Percentiles rank a stretch among this genome's conserved stretches.
Evolutionary conservation across 2,329 filamentous ascomycete species (phyloP).

Genomic region (Colletotrichum sp.): DNA sequence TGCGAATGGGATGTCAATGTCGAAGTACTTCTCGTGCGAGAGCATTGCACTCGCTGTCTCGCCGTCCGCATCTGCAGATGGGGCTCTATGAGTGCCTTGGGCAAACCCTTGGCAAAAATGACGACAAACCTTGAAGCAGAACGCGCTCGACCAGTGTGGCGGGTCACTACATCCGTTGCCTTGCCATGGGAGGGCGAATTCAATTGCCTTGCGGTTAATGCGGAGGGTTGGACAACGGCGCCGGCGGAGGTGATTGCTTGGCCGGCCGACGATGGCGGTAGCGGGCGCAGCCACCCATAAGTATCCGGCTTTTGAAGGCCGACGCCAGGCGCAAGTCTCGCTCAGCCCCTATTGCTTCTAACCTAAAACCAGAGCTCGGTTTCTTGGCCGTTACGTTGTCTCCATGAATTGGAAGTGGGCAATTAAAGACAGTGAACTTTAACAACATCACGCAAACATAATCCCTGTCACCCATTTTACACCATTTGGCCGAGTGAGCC

Average conservation of each 20-base stretch:
- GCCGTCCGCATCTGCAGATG: neutral
- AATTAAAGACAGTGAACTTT: neutral
- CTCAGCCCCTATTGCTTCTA: neutral
- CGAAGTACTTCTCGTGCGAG: neutral
- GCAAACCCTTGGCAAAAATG: neutral
- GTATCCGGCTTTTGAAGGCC: neutral
- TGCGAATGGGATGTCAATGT: neutral
- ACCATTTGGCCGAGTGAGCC: neutral
- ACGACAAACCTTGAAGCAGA: neutral
- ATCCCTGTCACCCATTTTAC: neutral
- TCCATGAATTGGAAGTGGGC: neutral
- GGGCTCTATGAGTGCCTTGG: neutral
- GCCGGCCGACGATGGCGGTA: neutral
- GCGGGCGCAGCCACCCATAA: neutral
- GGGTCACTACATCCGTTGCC: neutral
- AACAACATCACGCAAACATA: neutral
- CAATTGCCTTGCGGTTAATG: slow-evolving; percentile 33
- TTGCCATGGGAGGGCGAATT: neutral
- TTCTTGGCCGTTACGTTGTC: neutral
- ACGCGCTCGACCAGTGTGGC: neutral
- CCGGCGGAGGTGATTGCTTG: neutral
- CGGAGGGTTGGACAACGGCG: slow-evolving; percentile 28
- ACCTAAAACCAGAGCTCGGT: neutral
- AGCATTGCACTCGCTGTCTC: neutral
- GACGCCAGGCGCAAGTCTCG: neutral